Evolutionary conservation across 164 flowering plant species (phyloP), one percentile per base, ranked within the genome.

Genomic region (Tinospora cordifolia): DNA sequence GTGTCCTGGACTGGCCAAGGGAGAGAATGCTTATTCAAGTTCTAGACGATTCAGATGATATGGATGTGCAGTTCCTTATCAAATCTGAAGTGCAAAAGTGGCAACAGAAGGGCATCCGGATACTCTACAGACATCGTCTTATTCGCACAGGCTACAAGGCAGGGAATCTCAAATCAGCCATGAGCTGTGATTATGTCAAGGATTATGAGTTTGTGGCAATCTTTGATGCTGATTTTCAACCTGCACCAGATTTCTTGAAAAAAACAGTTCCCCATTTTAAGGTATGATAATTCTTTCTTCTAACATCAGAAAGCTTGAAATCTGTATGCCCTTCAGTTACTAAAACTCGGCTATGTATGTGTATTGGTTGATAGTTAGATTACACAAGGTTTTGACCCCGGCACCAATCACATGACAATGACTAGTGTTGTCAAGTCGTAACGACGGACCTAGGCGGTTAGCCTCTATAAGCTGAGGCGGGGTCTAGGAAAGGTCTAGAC

Each of bases 211-310:
- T 87, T 82, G 99, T 92, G 67, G 93, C 99, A 34, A 92, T 94
- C 7, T 94, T 94, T 76, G 99, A 94, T 81, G 93, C 99, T 25
- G 99, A 95, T 83, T 95, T 92, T 78, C 99, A 92, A 80, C 99
- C 99, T 12, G 81, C 71, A 21, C 88, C 97, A 58, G 98, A 95
- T 77, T 95, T 95, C 81, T 81, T 95, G 83, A 92, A 89, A 86
- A 86, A 83, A 77, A 95, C 99, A 8, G 71, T 95, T 70, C 99
- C 98, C 39, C 82, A 90, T 79, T 95, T 95, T 65, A 88, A 90
- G 97, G 99, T 95, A 84, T 72, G 27, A 38, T 58, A 22, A 17
- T 64, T 26, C 26, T 68, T 63, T n/a, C 30, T 69, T 46, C 65
- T 30, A 25, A 27, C 21, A 5, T 41, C 49, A 15, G 30, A 27